Evolutionary conservation across 192 early-diverging fungal genomes (phyloP), one percentile per base, ranked within the genome.

Genomic region (Lunasporangiospora selenospora): DNA sequence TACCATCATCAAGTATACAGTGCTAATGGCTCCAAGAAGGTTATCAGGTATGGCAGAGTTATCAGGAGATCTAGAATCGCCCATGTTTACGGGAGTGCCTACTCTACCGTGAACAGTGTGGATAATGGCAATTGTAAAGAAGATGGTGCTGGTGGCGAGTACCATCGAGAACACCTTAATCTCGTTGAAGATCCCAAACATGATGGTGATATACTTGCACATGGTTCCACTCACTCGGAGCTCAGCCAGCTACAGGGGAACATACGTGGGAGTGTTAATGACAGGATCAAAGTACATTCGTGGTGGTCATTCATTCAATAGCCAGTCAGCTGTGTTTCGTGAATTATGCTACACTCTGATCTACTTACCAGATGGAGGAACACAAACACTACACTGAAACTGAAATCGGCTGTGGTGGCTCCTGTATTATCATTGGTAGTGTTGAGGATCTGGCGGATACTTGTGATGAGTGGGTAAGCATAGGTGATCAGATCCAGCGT

Each of bases 1-100:
- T 39, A 59, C 57, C 57, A 59, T 48, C 3, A 59, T 41, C 11
- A 59, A 59, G 21, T 48, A 59, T 1, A 36, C 38, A 3, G 57
- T 32, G 16, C 44, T 31, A 12, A 59, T 26, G 9, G 57, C 57
- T 13, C 23, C 44, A 16, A 36, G 24, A 36, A 59, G 48, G 34
- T 45, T 39, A 1, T 6, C 1, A 4, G 45, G 30, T 19, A 59
- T 48, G 36, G 43, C n/a, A n/a, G n/a, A n/a, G 1, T 1, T 29
- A 9, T 21, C n/a, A 12, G 15, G 19, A 10, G 3, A 2, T 3
- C 39, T 18, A 2, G 10, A 19, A 6, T 12, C 37, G 23, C 16
- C 24, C n/a, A n/a, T n/a, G n/a, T n/a, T n/a, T n/a, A n/a, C n/a
- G n/a, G n/a, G n/a, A n/a, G n/a, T n/a, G n/a, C n/a, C n/a, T n/a